Conservation (phyloP, 192 early-diverging fungal species). For the Umbelopsis sp. region DNA sequence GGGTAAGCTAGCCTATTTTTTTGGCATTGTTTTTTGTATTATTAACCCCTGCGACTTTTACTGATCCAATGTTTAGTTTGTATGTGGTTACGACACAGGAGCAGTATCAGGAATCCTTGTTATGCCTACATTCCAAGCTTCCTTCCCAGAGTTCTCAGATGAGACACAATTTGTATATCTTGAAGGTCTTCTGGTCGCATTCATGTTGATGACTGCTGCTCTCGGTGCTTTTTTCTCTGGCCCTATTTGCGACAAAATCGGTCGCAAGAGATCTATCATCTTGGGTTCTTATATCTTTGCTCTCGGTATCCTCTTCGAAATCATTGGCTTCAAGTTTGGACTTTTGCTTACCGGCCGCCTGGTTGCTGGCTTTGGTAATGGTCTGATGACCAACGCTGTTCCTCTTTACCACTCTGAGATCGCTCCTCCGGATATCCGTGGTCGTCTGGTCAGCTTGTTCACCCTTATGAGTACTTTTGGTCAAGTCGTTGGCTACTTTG, state of each 20-base stretch:
- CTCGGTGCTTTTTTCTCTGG: conserved; percentile 36
- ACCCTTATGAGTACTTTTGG: conserved; percentile 91
- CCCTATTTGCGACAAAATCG: conserved; percentile 39
- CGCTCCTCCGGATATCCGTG: conserved; percentile 84
- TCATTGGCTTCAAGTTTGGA: conserved; percentile 34
- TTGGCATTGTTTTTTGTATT: not conserved
- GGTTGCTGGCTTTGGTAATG: conserved; percentile 47
- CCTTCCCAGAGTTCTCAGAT: conserved; percentile 19
- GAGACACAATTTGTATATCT: conserved; percentile 24
- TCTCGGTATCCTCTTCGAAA: conserved; percentile 57
- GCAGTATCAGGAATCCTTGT: conserved; percentile 28
- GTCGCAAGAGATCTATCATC: conserved; percentile 65
- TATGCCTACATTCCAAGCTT: conserved; percentile 21
- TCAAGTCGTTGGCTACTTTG: conserved; percentile 62
- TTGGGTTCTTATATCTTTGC: conserved; percentile 58
- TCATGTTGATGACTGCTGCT: conserved; percentile 39
- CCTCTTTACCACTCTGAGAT: conserved; percentile 51
- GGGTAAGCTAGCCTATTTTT: not conserved
- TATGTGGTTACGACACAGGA: conserved; percentile 40
- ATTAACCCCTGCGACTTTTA: not conserved
- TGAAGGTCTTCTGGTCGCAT: conserved; percentile 34
- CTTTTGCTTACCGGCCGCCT: conserved; percentile 54
- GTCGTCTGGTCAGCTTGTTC: conserved; percentile 80
- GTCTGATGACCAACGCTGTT: conserved; percentile 39
- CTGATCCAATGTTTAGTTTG: conserved; percentile 3